Conservation (phyloP, 2,329 filamentous ascomycete species). For the Thielaviopsis punctulata region DNA sequence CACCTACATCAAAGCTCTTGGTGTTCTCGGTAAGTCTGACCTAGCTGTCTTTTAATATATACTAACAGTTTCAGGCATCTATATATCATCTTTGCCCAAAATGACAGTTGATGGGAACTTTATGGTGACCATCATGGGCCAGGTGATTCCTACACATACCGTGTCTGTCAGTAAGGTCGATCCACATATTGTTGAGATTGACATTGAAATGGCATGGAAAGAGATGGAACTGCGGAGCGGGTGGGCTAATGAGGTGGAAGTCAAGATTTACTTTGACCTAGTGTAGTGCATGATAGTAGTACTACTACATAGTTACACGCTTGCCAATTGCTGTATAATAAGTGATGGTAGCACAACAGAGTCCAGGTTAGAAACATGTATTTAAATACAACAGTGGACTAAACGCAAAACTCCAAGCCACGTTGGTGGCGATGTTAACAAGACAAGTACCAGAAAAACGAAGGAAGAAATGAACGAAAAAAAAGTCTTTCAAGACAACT, state of each 20-base stretch:
- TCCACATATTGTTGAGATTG: constrained; percentile 52
- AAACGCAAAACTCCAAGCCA: background rate
- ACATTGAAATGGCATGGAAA: constrained; percentile 61
- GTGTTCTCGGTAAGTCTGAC: constrained; percentile 43
- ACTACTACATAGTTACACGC: background rate
- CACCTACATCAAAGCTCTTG: constrained; percentile 63
- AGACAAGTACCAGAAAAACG: background rate
- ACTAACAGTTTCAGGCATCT: constrained; percentile 38
- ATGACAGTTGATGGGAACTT: constrained; percentile 47
- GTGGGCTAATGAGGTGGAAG: constrained; percentile 65
- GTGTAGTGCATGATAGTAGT: constrained; percentile 12
- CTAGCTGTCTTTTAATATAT: constrained; percentile 3
- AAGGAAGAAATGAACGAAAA: constrained; percentile 12
- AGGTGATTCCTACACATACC: constrained; percentile 48
- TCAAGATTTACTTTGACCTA: constrained; percentile 42
- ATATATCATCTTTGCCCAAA: constrained; percentile 50
- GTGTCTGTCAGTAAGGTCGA: constrained; percentile 40
- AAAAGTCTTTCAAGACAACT: background rate
- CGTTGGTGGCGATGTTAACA: background rate
- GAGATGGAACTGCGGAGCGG: constrained; percentile 50
- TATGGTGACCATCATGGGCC: constrained; percentile 57
- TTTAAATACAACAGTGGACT: background rate
- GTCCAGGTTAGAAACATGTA: background rate
- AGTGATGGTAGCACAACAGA: background rate
- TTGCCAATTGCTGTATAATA: background rate